Evolutionary conservation across 441 rosid genomes (phyloP).

Genomic region (Jatropha multifida): DNA sequence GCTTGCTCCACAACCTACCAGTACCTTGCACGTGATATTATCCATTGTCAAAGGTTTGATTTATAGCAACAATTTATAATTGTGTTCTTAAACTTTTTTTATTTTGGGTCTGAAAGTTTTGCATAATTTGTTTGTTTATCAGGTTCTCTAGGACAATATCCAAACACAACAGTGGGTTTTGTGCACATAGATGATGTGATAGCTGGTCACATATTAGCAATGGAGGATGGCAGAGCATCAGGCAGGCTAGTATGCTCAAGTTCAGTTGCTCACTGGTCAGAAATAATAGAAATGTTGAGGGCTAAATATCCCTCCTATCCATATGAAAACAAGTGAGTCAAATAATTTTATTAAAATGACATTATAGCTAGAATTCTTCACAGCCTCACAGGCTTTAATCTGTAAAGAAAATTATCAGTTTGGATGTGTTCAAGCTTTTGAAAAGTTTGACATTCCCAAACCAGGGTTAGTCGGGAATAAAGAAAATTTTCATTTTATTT

Average conservation of each 20-base stretch:
- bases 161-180: slow-evolving; percentile 62
- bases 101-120: not conserved
- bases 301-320: slow-evolving; percentile 67
- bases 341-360: not conserved
- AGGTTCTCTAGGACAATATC: slow-evolving; percentile 61
- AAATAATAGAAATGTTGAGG: slow-evolving; percentile 60
- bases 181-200: slow-evolving; percentile 78
- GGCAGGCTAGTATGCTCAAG: slow-evolving; percentile 73
- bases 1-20: slow-evolving; percentile 70
- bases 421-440: no score
- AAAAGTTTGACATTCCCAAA: no score
- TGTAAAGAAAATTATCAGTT: no score
- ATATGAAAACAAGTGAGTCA: slow-evolving; percentile 53
- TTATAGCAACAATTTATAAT: no score
- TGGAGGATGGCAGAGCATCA: slow-evolving; percentile 63
- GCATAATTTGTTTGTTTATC: not conserved
- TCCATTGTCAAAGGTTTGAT: slow-evolving; percentile 56
- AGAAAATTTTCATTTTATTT: no score
- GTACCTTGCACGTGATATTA: slow-evolving; percentile 48
- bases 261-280: slow-evolving; percentile 73
- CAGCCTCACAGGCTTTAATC: no score
- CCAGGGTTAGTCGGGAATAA: no score
- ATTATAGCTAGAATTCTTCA: no score
- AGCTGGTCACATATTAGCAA: slow-evolving; percentile 63
- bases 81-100: no score